Evolutionary conservation across 176 grass and related monocot species (phyloP).

Genomic region (Rhynchospora pubera): DNA sequence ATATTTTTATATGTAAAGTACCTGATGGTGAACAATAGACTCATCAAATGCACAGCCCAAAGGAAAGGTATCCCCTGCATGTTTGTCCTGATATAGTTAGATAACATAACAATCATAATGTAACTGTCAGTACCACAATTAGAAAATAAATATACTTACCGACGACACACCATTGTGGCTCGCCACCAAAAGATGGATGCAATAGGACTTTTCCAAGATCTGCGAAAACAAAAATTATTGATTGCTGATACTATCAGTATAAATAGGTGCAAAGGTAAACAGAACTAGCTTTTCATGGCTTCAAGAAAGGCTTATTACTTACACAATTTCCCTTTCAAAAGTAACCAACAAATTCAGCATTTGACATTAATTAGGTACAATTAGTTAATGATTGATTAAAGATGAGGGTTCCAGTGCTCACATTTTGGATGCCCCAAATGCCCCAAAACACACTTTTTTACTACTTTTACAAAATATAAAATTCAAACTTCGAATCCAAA

Average conservation of each 20-base stretch:
- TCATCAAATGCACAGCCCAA: slow-evolving; percentile 34
- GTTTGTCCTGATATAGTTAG: neutral
- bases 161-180: slow-evolving; percentile 41
- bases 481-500: too few species aligned
- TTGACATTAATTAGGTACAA: neutral
- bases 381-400: neutral
- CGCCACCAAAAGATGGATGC: slow-evolving; percentile 28
- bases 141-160: slow-evolving; percentile 10
- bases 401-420: too few species aligned
- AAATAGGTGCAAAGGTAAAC: neutral
- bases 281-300: neutral
- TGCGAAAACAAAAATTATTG: neutral
- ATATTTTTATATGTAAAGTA: neutral
- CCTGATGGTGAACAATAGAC: slow-evolving; percentile 28
- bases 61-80: slow-evolving; percentile 36
- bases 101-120: neutral
- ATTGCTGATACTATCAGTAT: neutral
- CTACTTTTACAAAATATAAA: too few species aligned
- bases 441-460: too few species aligned
- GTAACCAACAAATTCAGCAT: neutral
- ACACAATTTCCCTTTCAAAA: neutral
- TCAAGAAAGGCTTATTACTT: neutral
- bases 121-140: neutral
- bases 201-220: slow-evolving; percentile 36
- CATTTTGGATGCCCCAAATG: too few species aligned